These are phyloP conservation scores for Kingdonia uniflora DNA, from an alignment of 164 flowering plant species.

Conservation along the genomic window DNA sequence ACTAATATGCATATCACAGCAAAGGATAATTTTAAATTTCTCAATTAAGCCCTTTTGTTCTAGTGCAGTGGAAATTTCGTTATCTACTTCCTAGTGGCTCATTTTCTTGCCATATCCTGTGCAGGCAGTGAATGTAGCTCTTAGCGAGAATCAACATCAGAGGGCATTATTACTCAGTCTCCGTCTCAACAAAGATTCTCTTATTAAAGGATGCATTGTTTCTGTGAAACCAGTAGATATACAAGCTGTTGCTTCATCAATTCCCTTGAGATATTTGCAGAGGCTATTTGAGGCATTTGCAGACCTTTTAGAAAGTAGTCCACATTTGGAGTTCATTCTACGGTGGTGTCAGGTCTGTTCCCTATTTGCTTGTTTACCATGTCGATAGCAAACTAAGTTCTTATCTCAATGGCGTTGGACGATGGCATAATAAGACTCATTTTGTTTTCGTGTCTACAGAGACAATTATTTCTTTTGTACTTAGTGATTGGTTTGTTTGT, in stretches of 20 bases:
- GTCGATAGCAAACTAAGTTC: too few species aligned
- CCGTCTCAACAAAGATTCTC: constrained; percentile 72
- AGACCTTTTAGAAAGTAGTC: constrained; percentile 73
- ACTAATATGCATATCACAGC: too few species aligned
- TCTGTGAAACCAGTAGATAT: constrained; percentile 64
- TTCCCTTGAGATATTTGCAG: constrained; percentile 69
- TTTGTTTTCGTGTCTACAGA: too few species aligned
- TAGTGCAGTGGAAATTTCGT: too few species aligned
- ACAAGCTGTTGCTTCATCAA: constrained; percentile 54
- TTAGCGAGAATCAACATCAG: constrained; percentile 43
- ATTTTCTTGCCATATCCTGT: constrained; percentile 3
- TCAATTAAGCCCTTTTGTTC: too few species aligned
- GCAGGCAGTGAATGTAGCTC: constrained; percentile 83
- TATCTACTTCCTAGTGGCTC: not conserved
- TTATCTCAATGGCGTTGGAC: too few species aligned
- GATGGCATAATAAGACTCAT: too few species aligned
- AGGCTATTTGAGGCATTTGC: constrained; percentile 76
- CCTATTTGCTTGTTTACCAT: too few species aligned
- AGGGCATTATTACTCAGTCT: constrained; percentile 78
- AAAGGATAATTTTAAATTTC: too few species aligned
- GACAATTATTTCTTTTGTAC: too few species aligned
- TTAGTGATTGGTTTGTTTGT: constrained; percentile 3
- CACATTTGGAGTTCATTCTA: constrained; percentile 79
- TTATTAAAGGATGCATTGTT: constrained; percentile 70
- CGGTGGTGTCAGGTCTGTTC: constrained; percentile 77